These are phyloP conservation scores for Fusarium begoniae DNA, from an alignment of 2,329 filamentous ascomycete genomes.

Conservation along the genomic window DNA sequence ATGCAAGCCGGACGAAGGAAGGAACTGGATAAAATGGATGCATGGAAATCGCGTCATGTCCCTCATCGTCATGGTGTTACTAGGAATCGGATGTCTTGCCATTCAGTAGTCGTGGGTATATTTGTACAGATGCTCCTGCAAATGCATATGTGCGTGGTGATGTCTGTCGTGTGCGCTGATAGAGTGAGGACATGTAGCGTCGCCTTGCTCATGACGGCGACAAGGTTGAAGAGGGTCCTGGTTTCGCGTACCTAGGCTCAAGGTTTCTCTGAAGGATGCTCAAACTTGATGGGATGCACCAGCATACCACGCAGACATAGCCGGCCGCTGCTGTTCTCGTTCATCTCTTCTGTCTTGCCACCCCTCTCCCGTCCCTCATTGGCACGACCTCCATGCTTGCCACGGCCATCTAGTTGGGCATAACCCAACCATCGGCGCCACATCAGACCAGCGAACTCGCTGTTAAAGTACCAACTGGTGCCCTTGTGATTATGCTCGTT, in stretches of 20 bases:
- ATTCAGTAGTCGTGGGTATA: constrained; percentile 43
- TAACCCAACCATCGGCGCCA: constrained; percentile 82
- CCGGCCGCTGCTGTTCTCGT: constrained; percentile 62
- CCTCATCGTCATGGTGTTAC: constrained; percentile 31
- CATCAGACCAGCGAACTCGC: constrained; percentile 77
- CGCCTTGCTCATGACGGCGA: constrained; percentile 44
- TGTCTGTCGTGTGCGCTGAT: constrained; percentile 41
- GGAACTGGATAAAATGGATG: constrained; percentile 37
- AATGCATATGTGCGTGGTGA: constrained; percentile 44
- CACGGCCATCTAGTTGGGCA: constrained; percentile 61
- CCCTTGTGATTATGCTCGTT: constrained; percentile 87
- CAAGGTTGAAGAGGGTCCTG: constrained; percentile 7
- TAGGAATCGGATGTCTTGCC: constrained; percentile 37
- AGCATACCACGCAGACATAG: constrained; percentile 85
- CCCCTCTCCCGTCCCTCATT: constrained; percentile 59
- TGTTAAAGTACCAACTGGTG: constrained; percentile 86
- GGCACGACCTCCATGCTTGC: constrained; percentile 58
- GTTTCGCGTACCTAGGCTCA: constrained; percentile 12
- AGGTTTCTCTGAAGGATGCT: constrained; percentile 58
- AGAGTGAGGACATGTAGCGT: constrained; percentile 28
- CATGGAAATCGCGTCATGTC: constrained; percentile 35
- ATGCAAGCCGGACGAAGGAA: constrained; percentile 34
- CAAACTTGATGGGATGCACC: constrained; percentile 81
- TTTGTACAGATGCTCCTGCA: constrained; percentile 45
- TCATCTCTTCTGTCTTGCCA: constrained; percentile 61